Conservation (phyloP, 2,329 filamentous ascomycete genomes). For the Clarireedia paspali region DNA sequence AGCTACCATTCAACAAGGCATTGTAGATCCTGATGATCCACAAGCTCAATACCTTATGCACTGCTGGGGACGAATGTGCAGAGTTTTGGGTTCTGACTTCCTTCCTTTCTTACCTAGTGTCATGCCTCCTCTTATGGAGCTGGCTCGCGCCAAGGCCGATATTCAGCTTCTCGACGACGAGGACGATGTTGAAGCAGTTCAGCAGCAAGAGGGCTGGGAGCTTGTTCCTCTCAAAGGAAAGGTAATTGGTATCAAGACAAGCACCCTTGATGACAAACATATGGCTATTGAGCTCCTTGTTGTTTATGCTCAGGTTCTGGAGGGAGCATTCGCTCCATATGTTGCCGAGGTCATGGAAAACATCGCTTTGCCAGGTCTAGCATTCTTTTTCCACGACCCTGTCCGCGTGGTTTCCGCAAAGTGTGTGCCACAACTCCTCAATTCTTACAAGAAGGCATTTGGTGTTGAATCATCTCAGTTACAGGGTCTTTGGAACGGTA, state of each 20-base stretch:
- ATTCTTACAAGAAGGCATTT: constrained; percentile 88
- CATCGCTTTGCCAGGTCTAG: constrained; percentile 85
- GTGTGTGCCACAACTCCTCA: constrained; percentile 85
- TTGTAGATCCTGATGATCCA: constrained; percentile 87
- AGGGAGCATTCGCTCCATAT: constrained; percentile 84
- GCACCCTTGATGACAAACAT: constrained; percentile 95
- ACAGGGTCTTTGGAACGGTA: constrained; percentile 73
- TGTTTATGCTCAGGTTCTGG: constrained; percentile 94
- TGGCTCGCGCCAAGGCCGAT: constrained; percentile 92
- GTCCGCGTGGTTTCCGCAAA: constrained; percentile 93
- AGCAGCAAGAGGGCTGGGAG: constrained; percentile 96
- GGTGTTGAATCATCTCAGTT: constrained; percentile 74
- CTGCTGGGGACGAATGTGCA: constrained; percentile 98
- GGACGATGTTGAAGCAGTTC: constrained; percentile 84
- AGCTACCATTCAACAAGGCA: constrained; percentile 76
- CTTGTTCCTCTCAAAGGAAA: constrained; percentile 94
- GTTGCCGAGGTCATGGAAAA: constrained; percentile 93
- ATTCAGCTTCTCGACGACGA: constrained; percentile 95
- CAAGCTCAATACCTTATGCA: constrained; percentile 96
- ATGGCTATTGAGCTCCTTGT: constrained; percentile 99
- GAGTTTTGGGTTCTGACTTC: constrained; percentile 84
- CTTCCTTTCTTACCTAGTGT: constrained; percentile 86
- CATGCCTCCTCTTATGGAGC: constrained; percentile 85
- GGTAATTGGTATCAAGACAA: constrained; percentile 96
- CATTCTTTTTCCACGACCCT: constrained; percentile 99